Percentiles rank a stretch among this genome's conserved stretches.
These are phyloP conservation scores for Cystobasidium slooffiae DNA, from an alignment of 1,284 basidiomycete species.

Conservation along the genomic window DNA sequence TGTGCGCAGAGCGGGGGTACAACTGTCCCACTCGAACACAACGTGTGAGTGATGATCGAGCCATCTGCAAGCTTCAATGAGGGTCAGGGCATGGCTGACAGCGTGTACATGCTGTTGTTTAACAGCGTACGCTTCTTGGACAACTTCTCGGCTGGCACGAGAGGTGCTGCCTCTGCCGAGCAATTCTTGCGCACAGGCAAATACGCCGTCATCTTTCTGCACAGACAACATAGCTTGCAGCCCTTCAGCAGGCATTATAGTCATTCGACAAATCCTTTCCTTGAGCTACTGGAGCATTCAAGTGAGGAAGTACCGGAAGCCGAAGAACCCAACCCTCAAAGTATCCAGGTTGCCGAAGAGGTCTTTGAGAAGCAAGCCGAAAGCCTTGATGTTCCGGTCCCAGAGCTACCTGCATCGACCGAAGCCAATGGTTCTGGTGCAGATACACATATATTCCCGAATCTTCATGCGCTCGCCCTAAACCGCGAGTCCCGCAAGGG, in stretches of 20 bases:
- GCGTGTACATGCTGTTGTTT: background rate
- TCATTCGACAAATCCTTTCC: constrained; percentile 95
- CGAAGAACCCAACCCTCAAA: constrained; percentile 12
- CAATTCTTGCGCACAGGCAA: constrained; percentile 85
- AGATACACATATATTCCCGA: constrained; percentile 30
- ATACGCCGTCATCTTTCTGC: constrained; percentile 98
- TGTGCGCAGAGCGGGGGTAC: constrained; percentile 84
- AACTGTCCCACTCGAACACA: constrained; percentile 91
- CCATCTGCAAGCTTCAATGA: constrained; percentile 39
- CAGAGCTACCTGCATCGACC: background rate
- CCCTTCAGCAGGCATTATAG: constrained; percentile 97
- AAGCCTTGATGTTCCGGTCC: background rate
- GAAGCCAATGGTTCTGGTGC: background rate
- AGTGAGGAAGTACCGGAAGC: constrained; percentile 20
- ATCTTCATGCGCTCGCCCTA: constrained; percentile 5
- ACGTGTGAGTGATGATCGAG: constrained; percentile 72
- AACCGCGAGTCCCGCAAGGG: background rate
- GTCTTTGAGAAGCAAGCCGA: constrained; percentile 1
- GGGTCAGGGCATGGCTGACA: constrained; percentile 50
- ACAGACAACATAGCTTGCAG: constrained; percentile 93
- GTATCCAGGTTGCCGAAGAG: background rate
- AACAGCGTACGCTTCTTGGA: constrained; percentile 94
- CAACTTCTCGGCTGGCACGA: constrained; percentile 97
- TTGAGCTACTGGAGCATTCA: constrained; percentile 88
- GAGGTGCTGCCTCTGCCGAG: constrained; percentile 95